Evolutionary conservation across 2,329 filamentous ascomycete genomes (phyloP).

Genomic region (Thelonectria discophora): DNA sequence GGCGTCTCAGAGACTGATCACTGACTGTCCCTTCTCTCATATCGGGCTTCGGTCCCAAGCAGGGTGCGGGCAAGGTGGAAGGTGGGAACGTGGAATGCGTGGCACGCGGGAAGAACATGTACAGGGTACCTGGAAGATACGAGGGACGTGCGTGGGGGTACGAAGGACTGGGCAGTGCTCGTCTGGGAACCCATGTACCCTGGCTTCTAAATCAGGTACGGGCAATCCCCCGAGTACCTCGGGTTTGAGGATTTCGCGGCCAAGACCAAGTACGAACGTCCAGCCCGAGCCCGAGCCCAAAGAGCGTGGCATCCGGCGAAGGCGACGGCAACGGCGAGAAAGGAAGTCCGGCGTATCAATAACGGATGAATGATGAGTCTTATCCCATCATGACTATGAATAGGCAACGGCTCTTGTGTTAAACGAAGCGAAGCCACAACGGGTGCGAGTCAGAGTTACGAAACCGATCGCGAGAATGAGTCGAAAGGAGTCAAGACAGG

Average conservation of each 20-base stretch:
- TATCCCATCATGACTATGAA: neutral
- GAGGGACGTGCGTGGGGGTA: constrained; percentile 30
- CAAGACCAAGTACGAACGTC: neutral
- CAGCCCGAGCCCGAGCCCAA: constrained; percentile 26
- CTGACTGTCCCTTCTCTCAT: constrained; percentile 16
- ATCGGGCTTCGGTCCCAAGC: constrained; percentile 5
- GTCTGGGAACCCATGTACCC: constrained; percentile 26
- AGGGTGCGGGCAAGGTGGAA: constrained; percentile 14
- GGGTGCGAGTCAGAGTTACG: constrained; percentile 9
- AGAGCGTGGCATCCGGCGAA: constrained; percentile 9
- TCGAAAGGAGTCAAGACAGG: neutral
- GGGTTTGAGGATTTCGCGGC: constrained; percentile 17
- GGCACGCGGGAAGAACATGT: constrained; percentile 23
- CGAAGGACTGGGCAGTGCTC: constrained; percentile 24
- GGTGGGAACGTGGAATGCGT: constrained; percentile 32
- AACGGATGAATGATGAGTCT: neutral
- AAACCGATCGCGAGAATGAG: neutral
- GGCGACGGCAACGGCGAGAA: constrained; percentile 21
- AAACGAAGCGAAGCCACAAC: constrained; percentile 3
- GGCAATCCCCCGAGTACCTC: constrained; percentile 24
- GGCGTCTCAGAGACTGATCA: constrained; percentile 19
- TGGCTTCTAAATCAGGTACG: constrained; percentile 33
- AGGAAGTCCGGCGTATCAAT: constrained; percentile 1
- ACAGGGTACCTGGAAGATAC: constrained; percentile 33
- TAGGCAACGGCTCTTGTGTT: constrained; percentile 8